Evolutionary conservation across 495 filamentous ascomycete genomes (phyloP).

Genomic region (Aspergillus bridgeri): DNA sequence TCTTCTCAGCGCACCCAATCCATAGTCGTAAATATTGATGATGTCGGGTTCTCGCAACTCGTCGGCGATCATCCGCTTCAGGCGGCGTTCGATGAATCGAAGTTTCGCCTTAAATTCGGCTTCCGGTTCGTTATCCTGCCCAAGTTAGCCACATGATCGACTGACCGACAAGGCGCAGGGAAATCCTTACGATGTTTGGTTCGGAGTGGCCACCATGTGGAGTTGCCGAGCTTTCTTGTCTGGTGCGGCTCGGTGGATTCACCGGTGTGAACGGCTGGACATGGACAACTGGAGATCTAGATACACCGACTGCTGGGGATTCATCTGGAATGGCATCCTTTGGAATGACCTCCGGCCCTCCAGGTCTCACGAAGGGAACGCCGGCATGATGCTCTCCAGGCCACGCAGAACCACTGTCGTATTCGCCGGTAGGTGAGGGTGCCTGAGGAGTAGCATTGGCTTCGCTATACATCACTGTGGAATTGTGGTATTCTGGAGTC

Average conservation of each 20-base stretch:
- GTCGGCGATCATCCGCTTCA: neutral
- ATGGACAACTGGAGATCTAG: neutral
- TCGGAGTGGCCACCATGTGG: conserved; percentile 1
- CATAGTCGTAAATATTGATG: conserved; percentile 1
- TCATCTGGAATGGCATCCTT: neutral
- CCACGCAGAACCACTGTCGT: too few relatives aligned
- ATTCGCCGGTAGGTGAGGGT: too few relatives aligned
- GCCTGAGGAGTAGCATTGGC: too few relatives aligned
- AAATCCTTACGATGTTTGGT: neutral
- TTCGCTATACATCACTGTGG: neutral
- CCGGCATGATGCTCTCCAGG: too few relatives aligned
- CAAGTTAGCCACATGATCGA: neutral
- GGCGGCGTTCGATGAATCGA: neutral
- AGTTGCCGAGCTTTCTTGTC: neutral
- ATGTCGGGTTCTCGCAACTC: neutral
- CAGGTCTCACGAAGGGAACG: too few relatives aligned
- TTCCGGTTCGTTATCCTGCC: neutral
- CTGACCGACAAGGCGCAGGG: neutral
- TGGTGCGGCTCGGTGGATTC: neutral
- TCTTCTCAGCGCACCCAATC: neutral
- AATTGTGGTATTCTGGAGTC: neutral
- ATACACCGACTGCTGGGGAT: neutral
- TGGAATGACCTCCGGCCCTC: too few relatives aligned
- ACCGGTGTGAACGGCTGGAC: neutral
- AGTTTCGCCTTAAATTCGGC: neutral